Percentiles rank a stretch among this genome's conserved stretches.
phyloP scores from a whole-genome alignment of 2,329 filamentous ascomycete genomes.

The Stemphylium beticola region DNA sequence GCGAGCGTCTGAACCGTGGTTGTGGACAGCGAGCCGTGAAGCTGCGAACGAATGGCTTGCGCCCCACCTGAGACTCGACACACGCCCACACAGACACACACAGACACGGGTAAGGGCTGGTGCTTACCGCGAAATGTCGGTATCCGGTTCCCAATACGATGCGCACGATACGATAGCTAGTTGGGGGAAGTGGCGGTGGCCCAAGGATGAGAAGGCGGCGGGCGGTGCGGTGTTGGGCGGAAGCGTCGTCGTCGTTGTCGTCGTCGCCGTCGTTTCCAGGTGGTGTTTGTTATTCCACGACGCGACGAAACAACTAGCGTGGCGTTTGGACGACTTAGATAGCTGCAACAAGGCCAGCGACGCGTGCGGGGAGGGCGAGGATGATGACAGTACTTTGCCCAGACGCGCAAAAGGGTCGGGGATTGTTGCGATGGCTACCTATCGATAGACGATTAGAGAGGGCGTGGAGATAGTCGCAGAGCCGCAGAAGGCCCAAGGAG shows the following conservation, averaged over 20 bases:
- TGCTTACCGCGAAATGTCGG: constrained; percentile 21
- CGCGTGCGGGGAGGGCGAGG: constrained; percentile 13
- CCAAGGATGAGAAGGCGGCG: neutral
- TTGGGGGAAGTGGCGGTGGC: neutral
- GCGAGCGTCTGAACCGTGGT: constrained; percentile 12
- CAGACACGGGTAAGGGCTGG: constrained; percentile 5
- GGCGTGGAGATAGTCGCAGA: constrained; percentile 20
- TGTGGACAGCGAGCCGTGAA: constrained; percentile 8
- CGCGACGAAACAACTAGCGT: constrained; percentile 20
- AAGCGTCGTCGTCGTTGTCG: constrained; percentile 11
- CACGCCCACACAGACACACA: neutral
- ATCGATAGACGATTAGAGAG: constrained; percentile 26
- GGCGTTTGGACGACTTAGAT: constrained; percentile 6
- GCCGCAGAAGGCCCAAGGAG: constrained; percentile 18
- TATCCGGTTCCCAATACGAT: constrained; percentile 2
- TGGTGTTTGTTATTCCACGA: constrained; percentile 25
- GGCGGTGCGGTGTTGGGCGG: constrained; percentile 5
- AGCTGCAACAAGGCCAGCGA: constrained; percentile 4
- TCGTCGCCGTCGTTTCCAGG: neutral
- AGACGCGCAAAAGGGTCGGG: constrained; percentile 7
- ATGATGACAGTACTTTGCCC: constrained; percentile 6
- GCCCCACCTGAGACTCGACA: constrained; percentile 26
- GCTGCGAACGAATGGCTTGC: neutral
- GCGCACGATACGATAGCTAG: constrained; percentile 3
- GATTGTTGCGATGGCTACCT: constrained; percentile 12